phyloP scores from a whole-genome alignment of 78 protist species.

The Monosiga brevicollis region DNA sequence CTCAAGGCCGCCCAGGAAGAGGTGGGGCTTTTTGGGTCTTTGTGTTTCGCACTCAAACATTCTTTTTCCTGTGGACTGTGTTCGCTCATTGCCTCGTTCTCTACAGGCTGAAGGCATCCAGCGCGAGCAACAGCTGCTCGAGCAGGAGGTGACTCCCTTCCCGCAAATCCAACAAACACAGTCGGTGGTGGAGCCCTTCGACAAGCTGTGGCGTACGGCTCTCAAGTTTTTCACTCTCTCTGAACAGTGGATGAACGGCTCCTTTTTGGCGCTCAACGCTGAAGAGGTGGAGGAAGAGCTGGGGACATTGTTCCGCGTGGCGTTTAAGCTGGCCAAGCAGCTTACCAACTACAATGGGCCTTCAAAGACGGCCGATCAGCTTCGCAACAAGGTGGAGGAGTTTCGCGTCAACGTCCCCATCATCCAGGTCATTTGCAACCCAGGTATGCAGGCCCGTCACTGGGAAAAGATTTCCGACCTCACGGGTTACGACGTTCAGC shows the following conservation, averaged over 20 bases:
- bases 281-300: background rate
- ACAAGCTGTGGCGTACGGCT: background rate
- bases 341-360: background rate
- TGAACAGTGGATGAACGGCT: background rate
- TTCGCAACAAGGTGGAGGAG: slow-evolving; percentile 23
- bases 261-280: background rate
- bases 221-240: background rate
- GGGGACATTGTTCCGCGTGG: background rate
- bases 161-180: background rate
- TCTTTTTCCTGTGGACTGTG: background rate
- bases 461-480: slow-evolving; percentile 46
- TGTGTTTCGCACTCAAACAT: background rate
- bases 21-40: background rate
- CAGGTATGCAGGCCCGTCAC: slow-evolving; percentile 70
- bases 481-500: slow-evolving; percentile 22
- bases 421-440: slow-evolving; percentile 43
- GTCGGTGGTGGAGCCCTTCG: background rate
- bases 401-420: slow-evolving; percentile 47
- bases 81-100: background rate
- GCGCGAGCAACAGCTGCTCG: background rate
- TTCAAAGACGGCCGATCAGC: background rate
- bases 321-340: background rate
- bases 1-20: background rate
- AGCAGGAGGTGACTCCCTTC: background rate
- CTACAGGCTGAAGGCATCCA: background rate